Evolutionary conservation across 31 red algal genomes (phyloP), one percentile per base, ranked within the genome.

Genomic region (Porphyra umbilicalis): DNA sequence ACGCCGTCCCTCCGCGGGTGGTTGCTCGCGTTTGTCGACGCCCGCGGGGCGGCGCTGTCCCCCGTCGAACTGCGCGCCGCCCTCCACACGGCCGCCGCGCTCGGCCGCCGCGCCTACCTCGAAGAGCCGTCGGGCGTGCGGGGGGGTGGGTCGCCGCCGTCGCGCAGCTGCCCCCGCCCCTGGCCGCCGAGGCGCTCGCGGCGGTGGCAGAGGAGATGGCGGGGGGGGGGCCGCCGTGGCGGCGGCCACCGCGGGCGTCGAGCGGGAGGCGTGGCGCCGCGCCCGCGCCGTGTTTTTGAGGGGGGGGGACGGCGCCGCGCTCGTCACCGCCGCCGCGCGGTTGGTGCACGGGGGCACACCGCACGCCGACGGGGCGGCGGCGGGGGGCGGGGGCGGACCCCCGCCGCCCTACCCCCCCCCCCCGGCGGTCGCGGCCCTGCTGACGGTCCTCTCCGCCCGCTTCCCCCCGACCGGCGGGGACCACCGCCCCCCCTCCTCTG

Each of bases 41-140:
- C 81, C 35, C 68, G 44, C 31, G 57, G 57, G 4, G 80, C 57
- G 9, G 25, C 31, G 25, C 37, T 84, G 38, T 40, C 40, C 32
- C 36, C 67, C 8, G 8, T 83, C 29, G 87, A 89, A 34, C 87
- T 81, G 74, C 34, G 33, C 36, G 57, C 87, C 81, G 29, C 83
- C 34, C 76, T 89, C 33, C 81, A 77, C 13, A 79, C 87, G 32
- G 80, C 75, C 34, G 87, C 87, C 15, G 76, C 71, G 67, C 87
- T 89, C 76, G 77, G 81, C 20, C 81, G 81, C 18, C 36, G 75
- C 0, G 87, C 87, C 4, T 89, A 89, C 46, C 68, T 89, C 16
- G 80, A 83, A 18, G 87, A 89, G 77, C 37, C 30, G 6, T 40
- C 34, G 4, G 74, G n/a, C n/a, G 9, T 25, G 15, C 81, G 74